These are phyloP conservation scores for Cryptococcus floricola DNA, from an alignment of 1,284 basidiomycete genomes.

Conservation along the genomic window DNA sequence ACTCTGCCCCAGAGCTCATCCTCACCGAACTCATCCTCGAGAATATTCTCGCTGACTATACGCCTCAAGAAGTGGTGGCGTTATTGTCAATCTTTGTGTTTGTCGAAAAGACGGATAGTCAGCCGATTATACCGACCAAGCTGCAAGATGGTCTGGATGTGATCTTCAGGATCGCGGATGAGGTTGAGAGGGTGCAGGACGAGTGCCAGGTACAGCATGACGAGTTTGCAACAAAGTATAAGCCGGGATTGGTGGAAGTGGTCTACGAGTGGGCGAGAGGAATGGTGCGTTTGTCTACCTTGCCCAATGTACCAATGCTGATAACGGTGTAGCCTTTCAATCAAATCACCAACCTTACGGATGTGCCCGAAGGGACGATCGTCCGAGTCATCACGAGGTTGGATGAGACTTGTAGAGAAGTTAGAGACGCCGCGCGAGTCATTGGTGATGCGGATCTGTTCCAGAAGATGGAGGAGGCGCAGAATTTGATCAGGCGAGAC, in stretches of 20 bases:
- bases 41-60: conserved; percentile 83
- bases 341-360: conserved; percentile 87
- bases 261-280: conserved; percentile 99
- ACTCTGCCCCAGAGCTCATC: conserved; percentile 91
- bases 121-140: conserved; percentile 72
- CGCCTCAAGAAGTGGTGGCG: conserved; percentile 95
- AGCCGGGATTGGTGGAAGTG: conserved; percentile 87
- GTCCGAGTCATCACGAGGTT: conserved; percentile 93
- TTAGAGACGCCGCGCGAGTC: conserved; percentile 92
- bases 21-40: conserved; percentile 96
- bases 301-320: not conserved
- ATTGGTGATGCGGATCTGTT: conserved; percentile 94
- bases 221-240: conserved; percentile 68
- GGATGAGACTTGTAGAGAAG: conserved; percentile 96
- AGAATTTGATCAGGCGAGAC: conserved; percentile 88
- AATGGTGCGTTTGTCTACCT: conserved; percentile 61
- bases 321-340: conserved; percentile 70
- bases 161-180: conserved; percentile 76
- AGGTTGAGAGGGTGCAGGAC: conserved; percentile 74
- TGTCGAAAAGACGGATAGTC: conserved; percentile 90
- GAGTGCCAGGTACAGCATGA: conserved; percentile 71
- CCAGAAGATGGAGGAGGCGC: conserved; percentile 96
- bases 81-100: conserved; percentile 94
- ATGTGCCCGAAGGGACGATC: conserved; percentile 94
- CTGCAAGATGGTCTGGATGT: conserved; percentile 67